Percentiles rank a stretch among this genome's conserved stretches.
These are phyloP conservation scores for Afroboletus lepidellus DNA, from an alignment of 1,284 basidiomycete species.

Conservation along the genomic window DNA sequence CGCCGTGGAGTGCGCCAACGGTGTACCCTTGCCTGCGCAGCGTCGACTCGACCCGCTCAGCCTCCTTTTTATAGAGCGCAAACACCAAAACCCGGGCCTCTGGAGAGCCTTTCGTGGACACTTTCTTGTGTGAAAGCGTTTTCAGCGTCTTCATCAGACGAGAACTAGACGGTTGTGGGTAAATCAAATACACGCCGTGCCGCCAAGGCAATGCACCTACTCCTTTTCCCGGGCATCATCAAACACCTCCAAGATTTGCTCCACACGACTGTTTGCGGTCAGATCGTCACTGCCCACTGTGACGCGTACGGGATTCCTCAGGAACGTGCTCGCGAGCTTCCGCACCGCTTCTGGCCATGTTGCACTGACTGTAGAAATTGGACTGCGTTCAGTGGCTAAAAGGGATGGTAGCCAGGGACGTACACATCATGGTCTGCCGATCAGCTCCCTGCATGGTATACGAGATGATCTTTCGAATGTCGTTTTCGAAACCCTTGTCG, in stretches of 20 bases:
- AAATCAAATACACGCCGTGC: not conserved
- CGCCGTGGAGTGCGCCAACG: conserved; percentile 91
- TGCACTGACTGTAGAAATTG: conserved; percentile 71
- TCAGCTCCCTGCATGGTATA: conserved; percentile 64
- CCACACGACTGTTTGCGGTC: conserved; percentile 90
- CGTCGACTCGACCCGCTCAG: conserved; percentile 83
- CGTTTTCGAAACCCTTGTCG: conserved; percentile 98
- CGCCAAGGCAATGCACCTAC: conserved; percentile 40
- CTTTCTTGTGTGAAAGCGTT: conserved; percentile 64
- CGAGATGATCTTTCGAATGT: conserved; percentile 91
- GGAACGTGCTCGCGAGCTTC: conserved; percentile 89
- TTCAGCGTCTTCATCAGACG: conserved; percentile 68
- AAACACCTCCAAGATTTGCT: conserved; percentile 86
- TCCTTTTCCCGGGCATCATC: conserved; percentile 89
- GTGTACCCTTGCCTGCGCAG: conserved; percentile 79
- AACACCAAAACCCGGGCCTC: conserved; percentile 87
- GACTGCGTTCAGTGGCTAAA: not conserved
- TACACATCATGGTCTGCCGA: conserved; percentile 92
- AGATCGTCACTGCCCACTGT: conserved; percentile 96
- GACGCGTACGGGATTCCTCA: conserved; percentile 82
- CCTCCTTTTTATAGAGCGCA: conserved; percentile 97
- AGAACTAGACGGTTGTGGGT: conserved; percentile 43
- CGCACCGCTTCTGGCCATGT: conserved; percentile 99
- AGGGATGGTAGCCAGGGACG: conserved; percentile 24
- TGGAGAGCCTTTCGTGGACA: conserved; percentile 43